phyloP scores from a whole-genome alignment of 805 yeast genomes.

The Saccharomycopsis javanensis region DNA sequence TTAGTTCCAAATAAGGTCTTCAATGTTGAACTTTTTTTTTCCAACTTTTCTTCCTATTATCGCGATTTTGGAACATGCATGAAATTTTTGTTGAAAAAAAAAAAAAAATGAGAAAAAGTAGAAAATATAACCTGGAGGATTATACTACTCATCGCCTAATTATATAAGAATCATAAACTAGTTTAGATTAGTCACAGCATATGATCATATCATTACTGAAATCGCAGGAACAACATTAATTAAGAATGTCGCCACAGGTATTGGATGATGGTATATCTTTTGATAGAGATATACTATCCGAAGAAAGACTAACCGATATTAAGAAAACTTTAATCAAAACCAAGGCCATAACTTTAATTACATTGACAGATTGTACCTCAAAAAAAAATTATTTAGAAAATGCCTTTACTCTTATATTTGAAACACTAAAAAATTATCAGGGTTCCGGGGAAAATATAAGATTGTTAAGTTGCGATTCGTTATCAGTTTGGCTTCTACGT shows the following conservation, averaged over 20 bases:
- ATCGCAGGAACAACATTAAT: background rate
- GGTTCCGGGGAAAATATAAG: conserved; percentile 30
- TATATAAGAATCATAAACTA: no score
- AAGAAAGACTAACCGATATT: background rate
- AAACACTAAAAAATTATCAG: conserved; percentile 25
- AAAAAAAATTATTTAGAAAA: conserved; percentile 3
- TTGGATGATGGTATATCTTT: background rate
- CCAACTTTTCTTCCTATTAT: no score
- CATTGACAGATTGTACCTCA: background rate
- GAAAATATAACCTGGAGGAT: no score
- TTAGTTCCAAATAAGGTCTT: background rate
- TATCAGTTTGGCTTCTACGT: conserved; percentile 58
- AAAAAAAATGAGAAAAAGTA: no score
- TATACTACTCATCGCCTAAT: background rate
- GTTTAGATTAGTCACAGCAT: background rate
- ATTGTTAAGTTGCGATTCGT: conserved; percentile 44
- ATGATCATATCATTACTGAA: background rate
- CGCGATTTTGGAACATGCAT: background rate
- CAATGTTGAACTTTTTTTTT: background rate
- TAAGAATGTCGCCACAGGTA: background rate
- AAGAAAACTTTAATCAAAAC: conserved; percentile 11
- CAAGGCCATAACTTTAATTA: conserved; percentile 4
- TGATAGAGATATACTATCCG: background rate
- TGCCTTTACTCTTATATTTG: conserved; percentile 22
- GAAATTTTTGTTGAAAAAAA: background rate